Evolutionary conservation across 2,329 filamentous ascomycete species (phyloP).

Genomic region (Lasiodiplodia sp.): DNA sequence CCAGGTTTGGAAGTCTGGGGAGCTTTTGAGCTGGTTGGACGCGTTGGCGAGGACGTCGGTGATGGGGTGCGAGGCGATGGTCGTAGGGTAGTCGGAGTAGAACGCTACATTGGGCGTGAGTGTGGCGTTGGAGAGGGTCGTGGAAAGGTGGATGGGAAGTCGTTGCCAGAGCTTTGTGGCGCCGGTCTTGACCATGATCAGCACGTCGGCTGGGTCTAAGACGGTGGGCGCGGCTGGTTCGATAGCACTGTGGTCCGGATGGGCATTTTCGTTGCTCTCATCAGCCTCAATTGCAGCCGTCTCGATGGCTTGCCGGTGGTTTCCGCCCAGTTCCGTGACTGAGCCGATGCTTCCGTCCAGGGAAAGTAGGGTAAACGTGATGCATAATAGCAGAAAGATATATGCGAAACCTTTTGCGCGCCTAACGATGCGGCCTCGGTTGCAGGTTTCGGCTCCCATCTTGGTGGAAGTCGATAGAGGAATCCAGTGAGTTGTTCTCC

Average conservation of each 20-base stretch:
- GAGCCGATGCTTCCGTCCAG: background rate
- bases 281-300: background rate
- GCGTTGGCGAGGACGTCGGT: slow-evolving; percentile 56
- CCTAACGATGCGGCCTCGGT: background rate
- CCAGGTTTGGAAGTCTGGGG: slow-evolving; percentile 57
- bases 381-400: background rate
- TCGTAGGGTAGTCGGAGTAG: slow-evolving; percentile 66
- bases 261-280: background rate
- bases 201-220: background rate
- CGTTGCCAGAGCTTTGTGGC: slow-evolving; percentile 1
- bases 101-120: slow-evolving; percentile 58
- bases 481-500: background rate
- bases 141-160: background rate
- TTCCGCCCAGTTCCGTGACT: background rate
- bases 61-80: slow-evolving; percentile 58
- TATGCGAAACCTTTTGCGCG: background rate
- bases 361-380: background rate
- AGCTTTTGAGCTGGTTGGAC: slow-evolving; percentile 47
- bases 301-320: background rate
- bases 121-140: background rate
- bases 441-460: background rate
- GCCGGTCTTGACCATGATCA: slow-evolving; percentile 21
- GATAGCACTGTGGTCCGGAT: background rate
- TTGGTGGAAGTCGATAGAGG: background rate
- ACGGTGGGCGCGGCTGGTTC: background rate